Base-by-base conservation (phyloP, 73 alveolate species). In the Paramecium sexaurelia region DNA sequence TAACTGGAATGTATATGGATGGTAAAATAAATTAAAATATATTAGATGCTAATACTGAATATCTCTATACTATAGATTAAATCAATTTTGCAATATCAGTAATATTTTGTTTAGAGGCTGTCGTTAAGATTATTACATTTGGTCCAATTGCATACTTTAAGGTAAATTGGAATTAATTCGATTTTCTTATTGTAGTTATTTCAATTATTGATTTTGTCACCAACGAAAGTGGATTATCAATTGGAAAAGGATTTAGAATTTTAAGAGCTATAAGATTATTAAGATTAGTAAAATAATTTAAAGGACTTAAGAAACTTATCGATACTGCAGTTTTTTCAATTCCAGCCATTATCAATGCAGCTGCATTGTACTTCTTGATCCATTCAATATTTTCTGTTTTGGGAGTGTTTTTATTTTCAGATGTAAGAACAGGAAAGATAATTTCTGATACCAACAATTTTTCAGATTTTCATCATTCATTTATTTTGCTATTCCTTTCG, bases 311-410 rank as follows among this genome's bases (percentile, higher is more conserved):
- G 75, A 94, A 95, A 7, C 91, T 96, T 3, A 22, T 96, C 13
- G 66, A 94, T 29, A 96, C 97, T 13, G 93, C 85, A 66, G 94
- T 95, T 47, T 98, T 96, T 95, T 96, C 99, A n/a, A 89, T 98
- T 41, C 98, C 99, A 2, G 95, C 99, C 36, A 92, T 98, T 55
- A 68, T 96, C 11, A 96, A 97, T 95, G 99, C 98, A 2, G 94
- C 97, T 57, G 75, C 96, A 8, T 93, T 98, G 35, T 94, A 97
- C 91, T 75, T 97, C 86, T 93, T 98, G 17, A 78, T 97, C 26
- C 95, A 95, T 93, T 98, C 97, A 56, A 95, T 97, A 67, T 97
- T 94, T 90, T 96, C 99, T 43, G 92, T 98, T 55, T 94, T 97
- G 13, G 99, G 99, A 5, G 97, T 97, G 32, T 95, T 92, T 92